Evolutionary conservation across 106 monocot species (phyloP), one percentile per base, ranked within the genome.

Genomic region (Xerophyta viscosa): DNA sequence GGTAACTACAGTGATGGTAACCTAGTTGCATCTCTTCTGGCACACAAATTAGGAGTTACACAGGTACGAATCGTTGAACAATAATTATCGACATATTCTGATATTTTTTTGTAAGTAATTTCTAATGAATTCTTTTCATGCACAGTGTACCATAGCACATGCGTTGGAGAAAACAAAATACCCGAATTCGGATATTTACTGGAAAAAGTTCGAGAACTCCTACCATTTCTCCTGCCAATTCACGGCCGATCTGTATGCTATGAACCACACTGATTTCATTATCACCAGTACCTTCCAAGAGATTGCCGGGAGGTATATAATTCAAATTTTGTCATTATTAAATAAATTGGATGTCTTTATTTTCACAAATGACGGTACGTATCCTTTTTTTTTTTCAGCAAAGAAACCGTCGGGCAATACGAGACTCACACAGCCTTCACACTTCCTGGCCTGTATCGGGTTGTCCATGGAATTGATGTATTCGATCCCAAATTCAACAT

Each of bases 201-300:
- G 73, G 78, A 78, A 83, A 25, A 83, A 83, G n/a, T 83, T 74
- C 33, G 83, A 83, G 18, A 42, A 73, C 4, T 77, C 77, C 62
- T 78, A 83, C 41, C 79, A 76, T 54, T 71, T 84, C 65, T 67
- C 67, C 3, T 67, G 62, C 62, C 69, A 78, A 43, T 81, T 82
- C 41, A 71, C 77, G 6, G 65, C 79, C 50, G 93, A 93, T 54
- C 64, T 93, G 15, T 77, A 83, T 22, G 93, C 93, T 52, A 93
- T 93, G 93, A 93, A 93, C 59, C 73, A 71, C 44, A 47, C 87
- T 24, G 93, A 93, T 51, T 93, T 93, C 71, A 93, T 93, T 41
- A 93, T 93, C 49, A 87, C 87, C 26, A 87, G 83, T 48, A 87
- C 93, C 20, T 93, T 79, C 64, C 93, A 93, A 67, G 93, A 93